Conservation (phyloP, 2,329 filamentous ascomycete genomes). For the Colletotrichum eremochloae region DNA sequence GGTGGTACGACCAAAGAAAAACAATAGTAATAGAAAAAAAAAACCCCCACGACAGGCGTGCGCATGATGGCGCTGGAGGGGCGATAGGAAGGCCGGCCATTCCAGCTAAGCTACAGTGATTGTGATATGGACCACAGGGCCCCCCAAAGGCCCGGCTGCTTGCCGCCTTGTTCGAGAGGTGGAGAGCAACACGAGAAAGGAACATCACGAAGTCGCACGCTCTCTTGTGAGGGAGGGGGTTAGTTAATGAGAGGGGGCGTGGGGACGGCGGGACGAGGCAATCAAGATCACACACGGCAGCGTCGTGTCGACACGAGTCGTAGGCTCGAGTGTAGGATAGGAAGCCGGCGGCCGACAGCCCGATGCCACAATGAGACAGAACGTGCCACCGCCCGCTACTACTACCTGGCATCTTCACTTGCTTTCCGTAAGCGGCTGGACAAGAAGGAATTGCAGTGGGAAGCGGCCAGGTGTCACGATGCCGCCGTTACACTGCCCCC, state of each 20-base stretch:
- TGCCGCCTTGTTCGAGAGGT: background rate
- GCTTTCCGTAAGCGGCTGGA: background rate
- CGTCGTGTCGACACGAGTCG: background rate
- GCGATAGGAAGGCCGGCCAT: background rate
- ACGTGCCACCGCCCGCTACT: background rate
- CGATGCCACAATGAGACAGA: background rate
- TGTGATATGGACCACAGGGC: background rate
- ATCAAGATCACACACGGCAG: background rate
- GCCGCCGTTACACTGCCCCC: slow-evolving; percentile 20
- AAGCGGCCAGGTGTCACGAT: slow-evolving; percentile 21
- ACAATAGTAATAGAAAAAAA: too few species aligned
- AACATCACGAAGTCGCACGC: background rate
- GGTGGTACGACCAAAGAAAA: background rate
- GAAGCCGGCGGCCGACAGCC: background rate
- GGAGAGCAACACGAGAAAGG: background rate
- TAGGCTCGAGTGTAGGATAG: slow-evolving; percentile 1
- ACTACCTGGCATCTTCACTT: background rate
- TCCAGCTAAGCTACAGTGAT: background rate
- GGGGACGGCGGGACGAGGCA: background rate
- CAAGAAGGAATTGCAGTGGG: background rate
- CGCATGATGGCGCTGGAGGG: background rate
- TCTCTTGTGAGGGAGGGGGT: background rate
- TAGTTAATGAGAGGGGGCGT: too few species aligned
- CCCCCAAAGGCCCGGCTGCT: background rate
- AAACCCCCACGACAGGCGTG: background rate